Percentiles rank a stretch among this genome's conserved stretches.
phyloP scores from a whole-genome alignment of 148 eudicot species.

The Silene uniflora region DNA sequence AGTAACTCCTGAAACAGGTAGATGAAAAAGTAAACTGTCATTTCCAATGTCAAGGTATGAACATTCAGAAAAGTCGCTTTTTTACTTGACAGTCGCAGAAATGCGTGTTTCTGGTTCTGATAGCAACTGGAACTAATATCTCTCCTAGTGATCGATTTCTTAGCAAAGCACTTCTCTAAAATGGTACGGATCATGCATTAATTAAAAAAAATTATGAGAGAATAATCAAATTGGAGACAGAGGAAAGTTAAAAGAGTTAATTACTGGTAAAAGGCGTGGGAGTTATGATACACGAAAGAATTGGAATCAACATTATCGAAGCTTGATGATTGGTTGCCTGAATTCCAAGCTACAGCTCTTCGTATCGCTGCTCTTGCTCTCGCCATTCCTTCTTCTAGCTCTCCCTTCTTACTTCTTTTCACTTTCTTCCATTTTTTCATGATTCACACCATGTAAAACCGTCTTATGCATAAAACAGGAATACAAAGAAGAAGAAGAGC shows the following conservation, averaged over 20 bases:
- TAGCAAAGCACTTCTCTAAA: too few relatives aligned
- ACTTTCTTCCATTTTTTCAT: neutral
- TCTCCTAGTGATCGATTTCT: too few relatives aligned
- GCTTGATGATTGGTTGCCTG: slow-evolving; percentile 31
- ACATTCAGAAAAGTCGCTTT: too few relatives aligned
- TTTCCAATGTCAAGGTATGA: too few relatives aligned
- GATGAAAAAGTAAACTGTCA: too few relatives aligned
- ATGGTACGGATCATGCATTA: too few relatives aligned
- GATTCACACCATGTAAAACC: neutral
- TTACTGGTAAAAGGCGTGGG: slow-evolving; percentile 61
- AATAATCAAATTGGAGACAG: neutral
- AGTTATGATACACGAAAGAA: slow-evolving; percentile 48
- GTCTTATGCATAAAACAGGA: neutral
- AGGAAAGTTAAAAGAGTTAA: neutral
- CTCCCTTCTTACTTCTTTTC: slow-evolving; percentile 7
- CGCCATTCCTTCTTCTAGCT: slow-evolving; percentile 54
- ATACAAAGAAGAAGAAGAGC: neutral
- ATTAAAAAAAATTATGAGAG: too few relatives aligned
- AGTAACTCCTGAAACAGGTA: slow-evolving; percentile 58
- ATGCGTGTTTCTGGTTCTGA: too few relatives aligned
- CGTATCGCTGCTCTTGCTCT: slow-evolving; percentile 62
- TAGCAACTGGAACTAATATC: too few relatives aligned
- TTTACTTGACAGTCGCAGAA: too few relatives aligned
- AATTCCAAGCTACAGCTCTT: slow-evolving; percentile 29
- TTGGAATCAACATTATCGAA: slow-evolving; percentile 8